These are phyloP conservation scores for Aspergillus brasiliensis DNA, from an alignment of 2,329 filamentous ascomycete species.

Conservation along the genomic window DNA sequence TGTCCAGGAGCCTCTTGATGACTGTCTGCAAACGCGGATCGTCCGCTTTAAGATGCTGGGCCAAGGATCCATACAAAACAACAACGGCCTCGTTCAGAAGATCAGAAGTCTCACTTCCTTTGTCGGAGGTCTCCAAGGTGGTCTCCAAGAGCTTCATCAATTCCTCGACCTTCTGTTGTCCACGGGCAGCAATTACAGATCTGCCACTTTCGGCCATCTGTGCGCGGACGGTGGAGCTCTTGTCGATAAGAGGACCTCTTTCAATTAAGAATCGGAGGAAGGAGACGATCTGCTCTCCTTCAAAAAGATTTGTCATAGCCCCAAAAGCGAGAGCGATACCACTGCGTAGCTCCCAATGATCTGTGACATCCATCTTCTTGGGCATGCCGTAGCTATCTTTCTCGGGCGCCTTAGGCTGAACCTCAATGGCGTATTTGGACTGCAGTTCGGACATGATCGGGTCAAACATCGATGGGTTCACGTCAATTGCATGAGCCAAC, in stretches of 20 bases:
- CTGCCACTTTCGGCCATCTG: conserved; percentile 93
- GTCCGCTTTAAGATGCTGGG: conserved; percentile 80
- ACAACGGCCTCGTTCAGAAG: conserved; percentile 96
- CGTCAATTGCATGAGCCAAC: conserved; percentile 71
- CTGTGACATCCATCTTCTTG: conserved; percentile 79
- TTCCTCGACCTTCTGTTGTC: conserved; percentile 78
- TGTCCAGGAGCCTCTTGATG: conserved; percentile 80
- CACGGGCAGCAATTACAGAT: conserved; percentile 76
- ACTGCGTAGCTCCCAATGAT: conserved; percentile 89
- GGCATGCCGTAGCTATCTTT: conserved; percentile 95
- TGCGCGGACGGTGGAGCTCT: conserved; percentile 72
- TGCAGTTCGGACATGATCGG: conserved; percentile 67
- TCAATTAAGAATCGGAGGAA: conserved; percentile 87
- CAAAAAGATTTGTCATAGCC: conserved; percentile 73
- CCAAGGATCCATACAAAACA: conserved; percentile 93
- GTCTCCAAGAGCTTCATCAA: conserved; percentile 91
- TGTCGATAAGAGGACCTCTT: conserved; percentile 82
- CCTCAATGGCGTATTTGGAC: conserved; percentile 72
- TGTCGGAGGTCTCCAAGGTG: conserved; percentile 82
- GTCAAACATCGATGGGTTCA: conserved; percentile 62
- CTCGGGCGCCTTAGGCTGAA: conserved; percentile 79
- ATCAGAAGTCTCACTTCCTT: conserved; percentile 78
- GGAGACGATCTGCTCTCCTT: conserved; percentile 67
- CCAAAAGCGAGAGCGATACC: conserved; percentile 86
- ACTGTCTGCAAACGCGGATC: conserved; percentile 87